These are phyloP conservation scores for Candida morakotiae DNA, from an alignment of 805 yeast species.

Conservation along the genomic window DNA sequence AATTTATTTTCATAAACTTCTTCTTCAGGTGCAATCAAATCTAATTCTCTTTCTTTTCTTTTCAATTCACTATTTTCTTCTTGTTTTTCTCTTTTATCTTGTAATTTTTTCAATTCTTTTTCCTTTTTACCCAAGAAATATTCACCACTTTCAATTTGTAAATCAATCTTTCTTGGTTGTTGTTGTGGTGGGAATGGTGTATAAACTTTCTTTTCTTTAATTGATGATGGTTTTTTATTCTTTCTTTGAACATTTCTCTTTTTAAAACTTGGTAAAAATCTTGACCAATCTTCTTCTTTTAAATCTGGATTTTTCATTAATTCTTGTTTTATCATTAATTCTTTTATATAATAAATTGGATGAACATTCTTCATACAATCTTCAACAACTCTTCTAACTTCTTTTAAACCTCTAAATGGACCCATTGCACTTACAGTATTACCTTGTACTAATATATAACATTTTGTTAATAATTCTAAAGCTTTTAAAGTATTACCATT, in stretches of 20 bases:
- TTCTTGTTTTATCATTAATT: constrained; percentile 95
- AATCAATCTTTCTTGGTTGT: constrained; percentile 93
- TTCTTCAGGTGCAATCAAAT: constrained; percentile 85
- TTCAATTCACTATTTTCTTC: constrained; percentile 61
- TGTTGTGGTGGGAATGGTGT: constrained; percentile 99
- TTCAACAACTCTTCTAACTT: constrained; percentile 88
- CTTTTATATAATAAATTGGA: constrained; percentile 97
- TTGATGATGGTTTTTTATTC: constrained; percentile 39
- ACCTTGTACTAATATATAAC: constrained; percentile 95
- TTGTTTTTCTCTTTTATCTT: constrained; percentile 77
- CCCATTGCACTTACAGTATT: constrained; percentile 98
- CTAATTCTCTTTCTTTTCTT: constrained; percentile 69
- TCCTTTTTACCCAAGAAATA: constrained; percentile 88
- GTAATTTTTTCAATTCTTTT: constrained; percentile 64
- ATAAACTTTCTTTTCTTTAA: constrained; percentile 68
- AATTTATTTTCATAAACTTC: constrained; percentile 45
- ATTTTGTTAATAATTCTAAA: constrained; percentile 87
- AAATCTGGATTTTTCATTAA: constrained; percentile 91
- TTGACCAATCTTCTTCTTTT: constrained; percentile 93
- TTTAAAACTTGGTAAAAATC: constrained; percentile 94
- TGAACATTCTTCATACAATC: constrained; percentile 97
- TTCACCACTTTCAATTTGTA: constrained; percentile 97
- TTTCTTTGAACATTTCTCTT: constrained; percentile 93
- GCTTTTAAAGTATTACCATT: constrained; percentile 96
- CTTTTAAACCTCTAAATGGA: constrained; percentile 87